These are phyloP conservation scores for Coffea canephora DNA, from an alignment of 257 asterid genomes.

Conservation along the genomic window DNA sequence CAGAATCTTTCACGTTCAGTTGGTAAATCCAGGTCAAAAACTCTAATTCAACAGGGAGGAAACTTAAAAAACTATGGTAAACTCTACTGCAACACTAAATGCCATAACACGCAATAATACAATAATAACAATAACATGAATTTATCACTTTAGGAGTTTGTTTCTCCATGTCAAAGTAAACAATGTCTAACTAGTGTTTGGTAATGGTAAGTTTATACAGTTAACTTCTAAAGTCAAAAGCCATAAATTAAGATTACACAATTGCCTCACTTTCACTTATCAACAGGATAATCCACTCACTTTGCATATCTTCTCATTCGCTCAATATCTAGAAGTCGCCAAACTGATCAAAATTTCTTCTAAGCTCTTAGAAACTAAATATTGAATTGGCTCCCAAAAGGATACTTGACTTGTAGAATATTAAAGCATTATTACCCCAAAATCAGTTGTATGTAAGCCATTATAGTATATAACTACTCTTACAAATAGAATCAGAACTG, in stretches of 20 bases:
- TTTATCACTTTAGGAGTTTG: too few relatives aligned
- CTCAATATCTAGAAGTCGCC: background rate
- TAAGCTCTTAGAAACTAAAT: background rate
- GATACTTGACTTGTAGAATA: background rate
- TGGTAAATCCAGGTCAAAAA: too few relatives aligned
- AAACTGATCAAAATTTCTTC: background rate
- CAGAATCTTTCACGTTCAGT: too few relatives aligned
- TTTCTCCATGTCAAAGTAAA: too few relatives aligned
- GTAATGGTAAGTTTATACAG: background rate
- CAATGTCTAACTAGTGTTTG: too few relatives aligned
- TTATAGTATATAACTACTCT: background rate
- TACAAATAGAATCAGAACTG: background rate
- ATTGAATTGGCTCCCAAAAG: background rate
- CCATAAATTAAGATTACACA: background rate
- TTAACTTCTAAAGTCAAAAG: constrained; percentile 1
- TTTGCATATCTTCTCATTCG: background rate
- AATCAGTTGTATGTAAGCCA: background rate
- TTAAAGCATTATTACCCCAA: background rate
- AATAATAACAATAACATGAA: too few relatives aligned
- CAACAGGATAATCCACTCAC: background rate
- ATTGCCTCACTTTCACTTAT: background rate
- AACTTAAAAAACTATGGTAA: too few relatives aligned
- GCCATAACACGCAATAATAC: too few relatives aligned
- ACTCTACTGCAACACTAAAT: too few relatives aligned
- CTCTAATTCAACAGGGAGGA: too few relatives aligned